Evolutionary conservation across 805 yeast species (phyloP), one percentile per base, ranked within the genome.

Genomic region (Candida patagonica): DNA sequence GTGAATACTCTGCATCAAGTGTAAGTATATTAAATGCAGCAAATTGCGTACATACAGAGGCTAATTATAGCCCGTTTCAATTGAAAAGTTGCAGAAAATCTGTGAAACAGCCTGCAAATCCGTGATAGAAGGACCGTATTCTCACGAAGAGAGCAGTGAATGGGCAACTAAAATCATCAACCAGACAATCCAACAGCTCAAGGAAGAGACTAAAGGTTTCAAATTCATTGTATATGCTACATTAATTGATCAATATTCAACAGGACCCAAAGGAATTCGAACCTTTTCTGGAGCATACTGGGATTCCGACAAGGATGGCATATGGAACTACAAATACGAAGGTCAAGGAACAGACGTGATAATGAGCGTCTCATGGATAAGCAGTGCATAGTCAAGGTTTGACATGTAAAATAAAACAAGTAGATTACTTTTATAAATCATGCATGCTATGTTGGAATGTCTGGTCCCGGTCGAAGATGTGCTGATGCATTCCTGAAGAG

Each of bases 401-500:
- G 23, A 20, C 23, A 24, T 33, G 20, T 26, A 8, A 12, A 3
- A 15, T 6, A 29, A 29, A 13, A 4, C 5, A 12, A 13, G 3
- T 4, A 29, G 9, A 12, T 4, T 4, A 26, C 6, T 26, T 6
- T 4, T 4, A 26, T 26, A 26, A 12, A n/a, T 15, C 4, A 12
- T 12, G 29, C 12, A 12, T 4, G 29, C 12, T 15, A 26, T 26
- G 29, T 15, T 12, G n/a, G n/a, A n/a, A n/a, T n/a, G n/a, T n/a
- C n/a, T 22, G 16, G 22, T 26, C 19, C 16, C 29, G 31, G 45
- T 23, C 79, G 72, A 57, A 88, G 69, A 61, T 88, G 96, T 1
- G 96, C 96, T 15, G 80, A 65, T 4, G 95, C 95, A 56, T 86
- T 82, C 56, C 84, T 86, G 58, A 85, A 92, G 29, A 92, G 66